These are phyloP conservation scores for Rhodosorus marinus DNA, from an alignment of 23 red algal species.

Conservation along the genomic window DNA sequence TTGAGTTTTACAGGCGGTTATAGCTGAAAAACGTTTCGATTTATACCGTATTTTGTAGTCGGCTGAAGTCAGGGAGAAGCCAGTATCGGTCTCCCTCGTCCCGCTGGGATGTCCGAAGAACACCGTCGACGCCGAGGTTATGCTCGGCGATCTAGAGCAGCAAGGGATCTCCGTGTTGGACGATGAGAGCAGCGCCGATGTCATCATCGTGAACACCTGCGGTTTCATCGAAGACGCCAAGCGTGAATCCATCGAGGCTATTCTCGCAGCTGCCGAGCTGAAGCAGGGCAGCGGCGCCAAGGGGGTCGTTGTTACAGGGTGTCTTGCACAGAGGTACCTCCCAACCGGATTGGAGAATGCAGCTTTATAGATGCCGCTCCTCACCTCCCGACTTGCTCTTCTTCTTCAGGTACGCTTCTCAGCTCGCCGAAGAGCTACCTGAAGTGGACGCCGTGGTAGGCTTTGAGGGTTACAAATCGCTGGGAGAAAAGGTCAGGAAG, in stretches of 20 bases:
- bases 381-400: no score
- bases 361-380: no score
- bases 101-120: conserved; percentile 92
- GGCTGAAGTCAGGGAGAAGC: no score
- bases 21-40: no score
- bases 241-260: conserved; percentile 45
- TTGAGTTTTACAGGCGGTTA: no score
- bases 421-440: conserved; percentile 61
- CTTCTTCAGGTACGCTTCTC: conserved; percentile 70
- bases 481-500: conserved; percentile 19
- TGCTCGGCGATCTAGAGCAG: conserved; percentile 49
- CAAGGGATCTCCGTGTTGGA: conserved; percentile 18
- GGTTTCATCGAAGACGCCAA: conserved; percentile 94
- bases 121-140: conserved; percentile 90
- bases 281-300: conserved; percentile 6
- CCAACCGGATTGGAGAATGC: no score
- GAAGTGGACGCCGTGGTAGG: conserved; percentile 95
- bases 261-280: conserved; percentile 26
- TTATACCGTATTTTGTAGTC: no score
- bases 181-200: conserved; percentile 28
- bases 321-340: conserved; percentile 84
- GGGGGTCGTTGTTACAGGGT: conserved; percentile 79
- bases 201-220: conserved; percentile 85
- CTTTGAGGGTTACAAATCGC: conserved; percentile 59
- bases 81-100: conserved; percentile 38